Evolutionary conservation across 805 yeast species (phyloP).

Genomic region (Komagataella kurtzmanii): DNA sequence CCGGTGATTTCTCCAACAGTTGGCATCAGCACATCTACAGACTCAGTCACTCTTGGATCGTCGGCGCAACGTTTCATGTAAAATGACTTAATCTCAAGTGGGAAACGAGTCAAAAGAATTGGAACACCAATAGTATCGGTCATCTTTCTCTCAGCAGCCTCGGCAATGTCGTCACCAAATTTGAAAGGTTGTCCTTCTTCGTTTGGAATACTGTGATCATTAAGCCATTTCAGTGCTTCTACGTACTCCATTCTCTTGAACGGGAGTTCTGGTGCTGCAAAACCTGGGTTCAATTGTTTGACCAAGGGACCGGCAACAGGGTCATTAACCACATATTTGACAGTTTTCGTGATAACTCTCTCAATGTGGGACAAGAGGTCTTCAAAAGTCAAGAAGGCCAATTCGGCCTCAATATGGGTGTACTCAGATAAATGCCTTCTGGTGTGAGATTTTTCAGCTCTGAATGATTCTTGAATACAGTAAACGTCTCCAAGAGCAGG

Average conservation of each 20-base stretch:
- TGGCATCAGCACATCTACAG: slow-evolving; percentile 97
- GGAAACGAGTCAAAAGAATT: slow-evolving; percentile 86
- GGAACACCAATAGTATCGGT: slow-evolving; percentile 91
- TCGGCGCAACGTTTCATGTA: slow-evolving; percentile 91
- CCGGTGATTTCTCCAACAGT: slow-evolving; percentile 98
- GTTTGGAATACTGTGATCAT: slow-evolving; percentile 87
- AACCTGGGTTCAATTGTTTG: slow-evolving; percentile 85
- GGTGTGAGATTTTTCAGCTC: slow-evolving; percentile 98
- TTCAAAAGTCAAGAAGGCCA: slow-evolving; percentile 78
- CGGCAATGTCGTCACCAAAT: slow-evolving; percentile 98
- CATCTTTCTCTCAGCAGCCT: slow-evolving; percentile 99
- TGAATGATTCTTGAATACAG: slow-evolving; percentile 96
- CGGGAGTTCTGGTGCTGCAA: slow-evolving; percentile 71
- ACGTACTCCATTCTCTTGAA: slow-evolving; percentile 86
- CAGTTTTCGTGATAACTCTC: slow-evolving; percentile 51
- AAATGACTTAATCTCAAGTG: slow-evolving; percentile 93
- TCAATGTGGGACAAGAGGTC: slow-evolving; percentile 82
- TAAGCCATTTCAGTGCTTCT: slow-evolving; percentile 90
- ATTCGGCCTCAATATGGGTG: slow-evolving; percentile 94
- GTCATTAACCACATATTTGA: slow-evolving; percentile 71
- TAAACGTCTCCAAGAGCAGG: slow-evolving; percentile 96
- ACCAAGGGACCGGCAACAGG: slow-evolving; percentile 87
- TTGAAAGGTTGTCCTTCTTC: slow-evolving; percentile 89
- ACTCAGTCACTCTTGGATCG: slow-evolving; percentile 92
- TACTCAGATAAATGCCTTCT: slow-evolving; percentile 96